These are phyloP conservation scores for Talaromyces amestolkiae DNA, from an alignment of 2,329 filamentous ascomycete species.

Conservation along the genomic window DNA sequence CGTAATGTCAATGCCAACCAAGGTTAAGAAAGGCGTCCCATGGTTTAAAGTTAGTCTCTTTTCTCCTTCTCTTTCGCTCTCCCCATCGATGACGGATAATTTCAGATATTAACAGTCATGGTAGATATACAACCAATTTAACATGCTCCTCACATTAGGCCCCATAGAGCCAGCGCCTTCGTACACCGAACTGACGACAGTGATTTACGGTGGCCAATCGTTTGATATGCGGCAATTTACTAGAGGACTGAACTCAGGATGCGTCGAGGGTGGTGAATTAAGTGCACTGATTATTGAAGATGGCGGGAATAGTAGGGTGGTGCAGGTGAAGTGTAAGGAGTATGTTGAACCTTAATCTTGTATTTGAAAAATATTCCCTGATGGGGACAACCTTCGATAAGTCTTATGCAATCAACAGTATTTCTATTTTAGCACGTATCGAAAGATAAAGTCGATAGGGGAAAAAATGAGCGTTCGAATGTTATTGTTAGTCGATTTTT, in stretches of 20 bases:
- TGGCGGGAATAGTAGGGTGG: slow-evolving; percentile 41
- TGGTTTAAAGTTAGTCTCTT: slow-evolving; percentile 59
- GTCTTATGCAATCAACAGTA: too few species aligned
- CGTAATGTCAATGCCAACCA: slow-evolving; percentile 85
- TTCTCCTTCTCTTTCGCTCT: neutral
- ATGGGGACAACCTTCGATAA: too few species aligned
- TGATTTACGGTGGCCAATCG: slow-evolving; percentile 76
- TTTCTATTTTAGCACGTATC: too few species aligned
- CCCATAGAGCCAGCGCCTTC: slow-evolving; percentile 1
- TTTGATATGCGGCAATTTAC: slow-evolving; percentile 68
- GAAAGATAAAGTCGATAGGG: too few species aligned
- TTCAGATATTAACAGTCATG: neutral
- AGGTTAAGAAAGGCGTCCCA: slow-evolving; percentile 49
- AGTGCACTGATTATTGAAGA: slow-evolving; percentile 73
- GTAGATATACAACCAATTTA: slow-evolving; percentile 52
- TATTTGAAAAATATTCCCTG: neutral
- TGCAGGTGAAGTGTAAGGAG: slow-evolving; percentile 43
- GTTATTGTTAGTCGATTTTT: too few species aligned
- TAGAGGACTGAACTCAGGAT: slow-evolving; percentile 82
- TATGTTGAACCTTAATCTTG: slow-evolving; percentile 23
- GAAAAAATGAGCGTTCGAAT: too few species aligned
- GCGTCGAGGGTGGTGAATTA: slow-evolving; percentile 70
- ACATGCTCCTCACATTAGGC: neutral
- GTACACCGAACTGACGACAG: slow-evolving; percentile 52
- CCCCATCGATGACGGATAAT: neutral